Evolutionary conservation across 352 stramenopile genomes (phyloP), one percentile per base, ranked within the genome.

Genomic region (Pythium angustatum): DNA sequence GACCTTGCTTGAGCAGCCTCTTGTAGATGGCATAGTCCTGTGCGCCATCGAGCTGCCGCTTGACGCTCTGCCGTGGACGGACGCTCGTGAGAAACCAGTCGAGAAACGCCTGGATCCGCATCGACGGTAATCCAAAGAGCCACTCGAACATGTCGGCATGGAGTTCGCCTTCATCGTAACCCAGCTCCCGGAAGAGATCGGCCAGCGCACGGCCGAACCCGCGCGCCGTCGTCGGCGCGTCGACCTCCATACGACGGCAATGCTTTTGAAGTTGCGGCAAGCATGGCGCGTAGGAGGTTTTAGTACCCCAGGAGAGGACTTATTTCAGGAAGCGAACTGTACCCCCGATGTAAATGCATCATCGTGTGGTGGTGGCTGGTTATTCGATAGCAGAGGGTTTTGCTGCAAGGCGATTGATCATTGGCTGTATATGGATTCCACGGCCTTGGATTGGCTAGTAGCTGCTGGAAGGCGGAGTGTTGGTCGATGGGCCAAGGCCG

Each of bases 21-120:
- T 28, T 40, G 48, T 76, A 82, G 61, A 82, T 58, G 15, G 49
- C 60, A 19, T 73, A 76, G 34, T 79, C 75, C 24, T 24, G 40
- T 1, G n/a, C 45, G 10, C 64, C 57, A 5, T 10, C 14, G 38
- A 81, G 62, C 24, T 70, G 62, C 9, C 49, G 62, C 27, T 60
- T 56, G 28, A 79, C 71, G 50, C 69, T 73, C 14, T 74, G 68
- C 3, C 65, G 74, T 43, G 75, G 66, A 11, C 51, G 62, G 44
- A 78, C 45, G 19, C 58, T 58, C 58, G 69, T 48, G 38, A 78
- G 15, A 33, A 82, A 78, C 75, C 75, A 82, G 44, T 78, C 72
- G 31, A 82, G 64, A 60, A 79, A 79, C 47, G 69, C 75, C 66
- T 79, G 75, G 17, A 82, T 52, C 26, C 75, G 75, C 56, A 79